phyloP scores from a whole-genome alignment of 1,284 basidiomycete species.

The Marasmius oreades region DNA sequence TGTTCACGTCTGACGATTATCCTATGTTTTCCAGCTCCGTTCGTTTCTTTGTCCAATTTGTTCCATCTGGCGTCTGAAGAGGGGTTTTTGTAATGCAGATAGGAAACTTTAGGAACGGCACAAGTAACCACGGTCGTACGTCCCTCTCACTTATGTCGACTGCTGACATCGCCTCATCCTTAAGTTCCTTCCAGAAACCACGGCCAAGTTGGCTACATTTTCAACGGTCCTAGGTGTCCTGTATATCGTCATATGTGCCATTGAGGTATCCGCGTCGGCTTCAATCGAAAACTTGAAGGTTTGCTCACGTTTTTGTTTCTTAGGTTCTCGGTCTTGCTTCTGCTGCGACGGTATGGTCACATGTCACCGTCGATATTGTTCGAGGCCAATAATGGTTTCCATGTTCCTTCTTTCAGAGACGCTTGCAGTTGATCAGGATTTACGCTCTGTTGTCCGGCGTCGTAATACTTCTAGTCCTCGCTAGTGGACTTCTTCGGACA shows the following conservation, averaged over 20 bases:
- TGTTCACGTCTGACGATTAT: conserved; percentile 11
- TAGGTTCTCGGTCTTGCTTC: conserved; percentile 50
- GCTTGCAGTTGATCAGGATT: conserved; percentile 46
- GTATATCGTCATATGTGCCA: conserved; percentile 46
- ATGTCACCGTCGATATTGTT: not conserved
- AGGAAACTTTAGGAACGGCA: conserved; percentile 52
- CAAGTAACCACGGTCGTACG: conserved; percentile 46
- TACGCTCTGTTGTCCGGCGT: conserved; percentile 54
- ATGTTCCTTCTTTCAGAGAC: conserved; percentile 46
- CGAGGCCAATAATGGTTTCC: conserved; percentile 3
- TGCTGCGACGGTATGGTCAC: conserved; percentile 46
- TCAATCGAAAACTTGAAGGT: not conserved
- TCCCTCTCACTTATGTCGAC: conserved; percentile 7
- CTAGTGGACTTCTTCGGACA: conserved; percentile 50
- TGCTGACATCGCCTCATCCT: not conserved
- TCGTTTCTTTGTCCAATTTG: conserved; percentile 23
- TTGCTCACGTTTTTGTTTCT: not conserved
- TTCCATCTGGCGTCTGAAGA: not conserved
- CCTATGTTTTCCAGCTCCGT: conserved; percentile 41
- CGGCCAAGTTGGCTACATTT: conserved; percentile 49
- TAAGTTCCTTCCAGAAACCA: conserved; percentile 31
- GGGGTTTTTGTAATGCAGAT: conserved; percentile 36
- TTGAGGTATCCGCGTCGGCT: conserved; percentile 40
- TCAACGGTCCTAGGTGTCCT: conserved; percentile 59
- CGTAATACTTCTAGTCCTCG: conserved; percentile 50